phyloP scores from a whole-genome alignment of 768 basidiomycete species.

The Kwoniella newhampshirensis region DNA sequence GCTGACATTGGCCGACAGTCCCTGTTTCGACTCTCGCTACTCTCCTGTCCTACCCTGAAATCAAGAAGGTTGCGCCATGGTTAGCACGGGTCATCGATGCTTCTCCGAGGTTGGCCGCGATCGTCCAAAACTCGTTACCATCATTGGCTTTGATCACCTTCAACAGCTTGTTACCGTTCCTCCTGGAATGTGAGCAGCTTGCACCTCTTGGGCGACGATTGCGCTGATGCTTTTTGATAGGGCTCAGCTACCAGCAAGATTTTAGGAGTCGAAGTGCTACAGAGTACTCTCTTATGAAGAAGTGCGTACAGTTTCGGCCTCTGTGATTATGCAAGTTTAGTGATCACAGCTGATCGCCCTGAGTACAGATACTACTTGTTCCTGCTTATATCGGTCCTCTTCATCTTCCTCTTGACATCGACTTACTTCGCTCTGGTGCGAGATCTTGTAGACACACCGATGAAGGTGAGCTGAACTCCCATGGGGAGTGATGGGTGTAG shows the following conservation, averaged over 20 bases:
- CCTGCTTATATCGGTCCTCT: constrained; percentile 85
- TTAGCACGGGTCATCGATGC: constrained; percentile 76
- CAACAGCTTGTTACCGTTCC: constrained; percentile 83
- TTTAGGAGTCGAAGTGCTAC: constrained; percentile 86
- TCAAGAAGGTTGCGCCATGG: constrained; percentile 86
- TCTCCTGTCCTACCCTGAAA: constrained; percentile 87
- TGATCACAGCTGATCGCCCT: background rate
- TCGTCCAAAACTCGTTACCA: constrained; percentile 93
- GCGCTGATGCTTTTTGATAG: constrained; percentile 39
- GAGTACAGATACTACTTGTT: constrained; percentile 81
- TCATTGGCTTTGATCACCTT: constrained; percentile 84
- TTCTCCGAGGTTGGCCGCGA: constrained; percentile 66
- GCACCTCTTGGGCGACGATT: background rate
- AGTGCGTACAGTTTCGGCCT: constrained; percentile 60
- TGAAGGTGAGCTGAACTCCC: constrained; percentile 58
- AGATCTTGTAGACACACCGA: constrained; percentile 88
- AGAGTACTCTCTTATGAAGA: constrained; percentile 86
- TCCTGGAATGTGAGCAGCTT: constrained; percentile 69
- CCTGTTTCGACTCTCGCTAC: constrained; percentile 84
- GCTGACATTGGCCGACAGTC: constrained; percentile 54
- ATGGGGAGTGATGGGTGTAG: background rate
- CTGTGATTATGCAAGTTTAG: background rate
- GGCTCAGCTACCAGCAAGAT: constrained; percentile 85
- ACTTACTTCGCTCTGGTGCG: constrained; percentile 89
- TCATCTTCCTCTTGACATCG: constrained; percentile 87